Evolutionary conservation across 352 stramenopile genomes (phyloP).

Genomic region (Globisporangium middletonii): DNA sequence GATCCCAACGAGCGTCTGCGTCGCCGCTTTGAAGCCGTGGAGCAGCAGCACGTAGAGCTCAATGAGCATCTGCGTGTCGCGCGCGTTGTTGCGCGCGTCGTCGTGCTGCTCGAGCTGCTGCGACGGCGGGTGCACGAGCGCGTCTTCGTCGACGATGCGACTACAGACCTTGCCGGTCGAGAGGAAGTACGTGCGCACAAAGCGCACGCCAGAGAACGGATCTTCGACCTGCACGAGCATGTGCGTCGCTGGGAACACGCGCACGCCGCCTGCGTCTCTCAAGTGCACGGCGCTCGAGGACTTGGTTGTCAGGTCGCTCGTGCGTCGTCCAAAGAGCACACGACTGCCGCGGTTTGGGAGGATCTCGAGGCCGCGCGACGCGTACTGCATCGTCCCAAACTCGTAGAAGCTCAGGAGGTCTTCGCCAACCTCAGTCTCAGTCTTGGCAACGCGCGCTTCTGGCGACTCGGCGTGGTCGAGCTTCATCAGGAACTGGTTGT

Average conservation of each 20-base stretch:
- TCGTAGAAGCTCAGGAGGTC: constrained; percentile 75
- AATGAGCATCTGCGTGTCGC: constrained; percentile 28
- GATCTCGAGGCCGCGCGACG: constrained; percentile 26
- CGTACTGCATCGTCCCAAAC: constrained; percentile 70
- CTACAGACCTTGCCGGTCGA: constrained; percentile 44
- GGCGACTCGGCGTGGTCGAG: constrained; percentile 57
- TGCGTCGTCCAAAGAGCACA: constrained; percentile 59
- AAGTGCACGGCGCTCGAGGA: constrained; percentile 35
- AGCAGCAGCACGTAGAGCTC: constrained; percentile 34
- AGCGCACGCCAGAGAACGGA: constrained; percentile 58
- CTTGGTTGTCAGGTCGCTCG: constrained; percentile 17
- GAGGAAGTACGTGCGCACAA: constrained; percentile 64
- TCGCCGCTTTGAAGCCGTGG: constrained; percentile 26
- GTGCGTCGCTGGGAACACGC: constrained; percentile 36
- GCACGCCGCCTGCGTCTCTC: constrained; percentile 18
- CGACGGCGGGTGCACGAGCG: constrained; percentile 28
- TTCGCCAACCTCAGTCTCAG: constrained; percentile 54
- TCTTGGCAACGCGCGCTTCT: constrained; percentile 26
- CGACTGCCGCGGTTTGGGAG: constrained; percentile 32
- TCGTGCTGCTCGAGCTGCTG: constrained; percentile 15
- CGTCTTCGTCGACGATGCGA: constrained; percentile 56
- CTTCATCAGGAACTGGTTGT: constrained; percentile 59
- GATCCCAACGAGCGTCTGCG: constrained; percentile 11
- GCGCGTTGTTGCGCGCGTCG: constrained; percentile 6
- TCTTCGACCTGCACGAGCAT: constrained; percentile 69